phyloP scores from a whole-genome alignment of 2,329 filamentous ascomycete species.

The Cytospora chrysosperma region DNA sequence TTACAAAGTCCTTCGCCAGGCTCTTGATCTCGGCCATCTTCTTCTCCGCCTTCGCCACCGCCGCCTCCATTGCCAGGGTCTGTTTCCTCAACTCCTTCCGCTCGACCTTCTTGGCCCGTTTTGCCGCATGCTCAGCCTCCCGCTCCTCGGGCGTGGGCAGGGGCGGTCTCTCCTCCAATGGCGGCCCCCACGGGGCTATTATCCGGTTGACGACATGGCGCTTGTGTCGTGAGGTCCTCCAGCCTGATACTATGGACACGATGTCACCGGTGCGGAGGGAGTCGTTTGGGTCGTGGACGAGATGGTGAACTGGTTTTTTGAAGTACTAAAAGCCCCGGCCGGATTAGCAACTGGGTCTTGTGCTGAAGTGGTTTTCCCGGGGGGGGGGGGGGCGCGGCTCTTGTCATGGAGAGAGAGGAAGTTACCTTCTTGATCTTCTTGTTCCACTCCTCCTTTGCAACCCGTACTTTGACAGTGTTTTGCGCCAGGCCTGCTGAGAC shows the following conservation, averaged over 20 bases:
- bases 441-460: conserved; percentile 72
- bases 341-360: neutral
- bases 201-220: conserved; percentile 74
- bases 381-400: no score
- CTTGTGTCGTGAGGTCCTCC: conserved; percentile 64
- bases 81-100: conserved; percentile 42
- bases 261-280: conserved; percentile 74
- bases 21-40: conserved; percentile 22
- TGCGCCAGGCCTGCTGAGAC: conserved; percentile 75
- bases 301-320: conserved; percentile 60
- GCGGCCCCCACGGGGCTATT: conserved; percentile 64
- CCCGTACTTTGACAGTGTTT: conserved; percentile 75
- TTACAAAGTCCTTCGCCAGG: conserved; percentile 1
- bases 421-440: conserved; percentile 67
- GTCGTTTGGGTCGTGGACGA: conserved; percentile 76
- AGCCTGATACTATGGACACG: conserved; percentile 66
- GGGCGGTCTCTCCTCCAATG: conserved; percentile 62
- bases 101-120: conserved; percentile 57
- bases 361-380: no score
- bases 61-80: conserved; percentile 25
- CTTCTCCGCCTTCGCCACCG: conserved; percentile 24
- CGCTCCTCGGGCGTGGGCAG: conserved; percentile 65
- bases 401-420: neutral
- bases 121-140: conserved; percentile 51
- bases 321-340: conserved; percentile 52